Conservation (phyloP, 2,329 filamentous ascomycete species). For the Aureobasidium sp. region DNA sequence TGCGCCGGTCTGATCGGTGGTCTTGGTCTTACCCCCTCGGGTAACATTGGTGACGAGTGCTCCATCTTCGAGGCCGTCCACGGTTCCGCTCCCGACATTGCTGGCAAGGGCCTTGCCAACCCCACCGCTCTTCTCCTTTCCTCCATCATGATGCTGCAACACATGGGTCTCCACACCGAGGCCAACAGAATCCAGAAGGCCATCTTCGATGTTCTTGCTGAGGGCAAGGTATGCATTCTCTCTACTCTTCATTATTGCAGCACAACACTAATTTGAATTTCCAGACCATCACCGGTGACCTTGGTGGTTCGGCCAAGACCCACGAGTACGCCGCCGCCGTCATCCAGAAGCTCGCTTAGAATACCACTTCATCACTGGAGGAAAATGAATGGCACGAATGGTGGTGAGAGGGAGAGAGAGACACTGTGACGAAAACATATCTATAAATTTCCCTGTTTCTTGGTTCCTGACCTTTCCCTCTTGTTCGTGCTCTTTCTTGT, state of each 20-base stretch:
- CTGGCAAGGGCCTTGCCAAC: slow-evolving; percentile 92
- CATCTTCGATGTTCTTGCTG: slow-evolving; percentile 87
- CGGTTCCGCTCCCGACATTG: slow-evolving; percentile 93
- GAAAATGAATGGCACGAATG: slow-evolving; percentile 4
- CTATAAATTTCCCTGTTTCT: slow-evolving; percentile 2
- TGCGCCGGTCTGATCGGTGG: slow-evolving; percentile 97
- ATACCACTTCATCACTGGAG: slow-evolving; percentile 19
- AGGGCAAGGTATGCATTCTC: slow-evolving; percentile 68
- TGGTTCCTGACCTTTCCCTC: neutral
- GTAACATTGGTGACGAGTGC: slow-evolving; percentile 98
- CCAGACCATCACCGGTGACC: slow-evolving; percentile 78
- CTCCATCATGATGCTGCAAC: slow-evolving; percentile 99
- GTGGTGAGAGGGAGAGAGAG: slow-evolving; percentile 7
- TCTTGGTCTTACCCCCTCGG: slow-evolving; percentile 91
- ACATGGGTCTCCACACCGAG: slow-evolving; percentile 86
- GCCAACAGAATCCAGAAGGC: slow-evolving; percentile 86
- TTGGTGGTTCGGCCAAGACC: slow-evolving; percentile 94
- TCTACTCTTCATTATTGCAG: neutral
- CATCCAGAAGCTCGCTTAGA: slow-evolving; percentile 53
- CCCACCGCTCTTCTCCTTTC: slow-evolving; percentile 90
- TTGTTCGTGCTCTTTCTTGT: neutral
- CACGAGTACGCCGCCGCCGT: slow-evolving; percentile 90
- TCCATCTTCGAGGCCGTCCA: slow-evolving; percentile 99
- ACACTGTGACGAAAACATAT: slow-evolving; percentile 8
- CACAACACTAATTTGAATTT: neutral